These are phyloP conservation scores for Heliocybe sulcata DNA, from an alignment of 1,284 basidiomycete genomes.

Conservation along the genomic window DNA sequence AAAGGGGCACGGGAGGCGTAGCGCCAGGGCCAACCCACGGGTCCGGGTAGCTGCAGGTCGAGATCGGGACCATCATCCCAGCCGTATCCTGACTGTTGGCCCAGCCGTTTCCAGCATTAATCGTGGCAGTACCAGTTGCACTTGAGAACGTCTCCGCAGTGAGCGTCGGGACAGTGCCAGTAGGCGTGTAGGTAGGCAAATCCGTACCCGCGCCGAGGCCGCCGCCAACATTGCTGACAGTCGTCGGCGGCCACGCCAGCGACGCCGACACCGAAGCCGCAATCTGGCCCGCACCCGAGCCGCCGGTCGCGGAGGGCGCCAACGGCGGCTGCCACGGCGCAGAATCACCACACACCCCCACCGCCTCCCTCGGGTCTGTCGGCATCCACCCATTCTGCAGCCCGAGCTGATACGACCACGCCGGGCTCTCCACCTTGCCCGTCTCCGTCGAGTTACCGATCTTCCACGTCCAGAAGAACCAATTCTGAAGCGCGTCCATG, in stretches of 20 bases:
- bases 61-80: constrained; percentile 47
- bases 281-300: constrained; percentile 57
- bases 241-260: constrained; percentile 57
- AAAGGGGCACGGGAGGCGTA: constrained; percentile 49
- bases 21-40: constrained; percentile 67
- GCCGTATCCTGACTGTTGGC: constrained; percentile 55
- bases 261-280: constrained; percentile 35
- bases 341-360: constrained; percentile 60
- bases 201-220: constrained; percentile 31
- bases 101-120: constrained; percentile 74
- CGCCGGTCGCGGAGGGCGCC: constrained; percentile 72
- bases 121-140: constrained; percentile 25
- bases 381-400: constrained; percentile 87
- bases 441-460: constrained; percentile 59
- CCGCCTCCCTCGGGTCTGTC: constrained; percentile 66
- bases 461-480: constrained; percentile 98
- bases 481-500: constrained; percentile 90
- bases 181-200: constrained; percentile 61
- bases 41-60: constrained; percentile 74
- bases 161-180: constrained; percentile 50
- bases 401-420: constrained; percentile 88
- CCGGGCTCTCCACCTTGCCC: constrained; percentile 72
- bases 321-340: constrained; percentile 52
- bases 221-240: constrained; percentile 40
- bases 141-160: constrained; percentile 47